Percentiles rank a stretch among this genome's conserved stretches.
Evolutionary conservation across 306 rosid genomes (phyloP).

Genomic region (Cucumis hystrix): DNA sequence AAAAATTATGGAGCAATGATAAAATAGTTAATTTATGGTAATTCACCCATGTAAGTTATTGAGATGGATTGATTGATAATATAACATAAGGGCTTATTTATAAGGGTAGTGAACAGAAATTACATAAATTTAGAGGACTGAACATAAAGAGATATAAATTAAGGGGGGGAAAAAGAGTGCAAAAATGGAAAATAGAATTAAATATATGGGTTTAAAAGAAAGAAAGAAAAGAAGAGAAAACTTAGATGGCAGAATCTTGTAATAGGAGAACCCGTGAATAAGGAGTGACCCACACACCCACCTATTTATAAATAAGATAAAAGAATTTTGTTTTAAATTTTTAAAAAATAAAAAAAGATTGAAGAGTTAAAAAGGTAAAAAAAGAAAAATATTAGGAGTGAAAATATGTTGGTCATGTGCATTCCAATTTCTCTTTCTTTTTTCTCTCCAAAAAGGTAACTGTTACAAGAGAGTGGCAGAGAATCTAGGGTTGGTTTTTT

Average conservation of each 20-base stretch:
- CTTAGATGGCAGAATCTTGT: conserved; percentile 36
- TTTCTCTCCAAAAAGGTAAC: background rate
- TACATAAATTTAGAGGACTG: background rate
- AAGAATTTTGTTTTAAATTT: background rate
- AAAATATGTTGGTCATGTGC: background rate
- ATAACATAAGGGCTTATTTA: too few species aligned
- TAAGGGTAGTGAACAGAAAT: background rate
- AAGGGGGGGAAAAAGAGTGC: background rate
- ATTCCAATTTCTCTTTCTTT: background rate
- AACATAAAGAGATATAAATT: background rate
- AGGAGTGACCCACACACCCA: conserved; percentile 64
- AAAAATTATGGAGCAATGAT: too few species aligned
- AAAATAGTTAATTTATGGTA: too few species aligned
- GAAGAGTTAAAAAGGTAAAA: too few species aligned
- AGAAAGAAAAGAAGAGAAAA: background rate
- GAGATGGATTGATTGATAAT: too few species aligned
- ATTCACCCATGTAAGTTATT: too few species aligned
- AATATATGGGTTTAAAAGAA: background rate
- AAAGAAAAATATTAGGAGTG: background rate
- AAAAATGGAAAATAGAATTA: background rate
- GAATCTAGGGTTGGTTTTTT: conserved; percentile 3
- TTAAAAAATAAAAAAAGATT: background rate
- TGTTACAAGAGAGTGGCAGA: background rate
- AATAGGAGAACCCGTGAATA: conserved; percentile 74
- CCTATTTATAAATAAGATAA: conserved; percentile 8